Evolutionary conservation across 345 rosid genomes (phyloP).

Genomic region (Turnera subulata): DNA sequence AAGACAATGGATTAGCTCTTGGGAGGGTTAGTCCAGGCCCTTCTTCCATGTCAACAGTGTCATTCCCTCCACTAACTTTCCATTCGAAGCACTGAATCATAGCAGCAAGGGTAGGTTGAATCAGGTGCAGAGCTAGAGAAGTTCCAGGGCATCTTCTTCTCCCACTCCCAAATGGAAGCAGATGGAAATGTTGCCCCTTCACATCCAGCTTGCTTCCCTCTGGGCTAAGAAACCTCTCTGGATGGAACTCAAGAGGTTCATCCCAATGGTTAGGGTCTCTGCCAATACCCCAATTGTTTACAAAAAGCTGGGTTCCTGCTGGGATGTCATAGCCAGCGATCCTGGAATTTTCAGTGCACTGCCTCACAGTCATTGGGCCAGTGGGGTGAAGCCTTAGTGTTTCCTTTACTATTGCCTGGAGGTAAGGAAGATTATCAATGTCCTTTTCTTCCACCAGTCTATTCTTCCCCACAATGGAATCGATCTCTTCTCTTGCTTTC

Average conservation of each 20-base stretch:
- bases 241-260: conserved; percentile 50
- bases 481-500: conserved; percentile 57
- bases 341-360: conserved; percentile 37
- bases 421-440: conserved; percentile 52
- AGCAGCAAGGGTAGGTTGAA: conserved; percentile 38
- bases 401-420: conserved; percentile 58
- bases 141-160: conserved; percentile 68
- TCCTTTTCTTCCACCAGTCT: conserved; percentile 62
- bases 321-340: conserved; percentile 45
- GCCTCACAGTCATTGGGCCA: conserved; percentile 56
- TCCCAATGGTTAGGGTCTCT: conserved; percentile 60
- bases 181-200: conserved; percentile 46
- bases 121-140: conserved; percentile 41
- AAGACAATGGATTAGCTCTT: conserved; percentile 48
- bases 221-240: conserved; percentile 47
- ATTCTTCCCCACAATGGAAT: conserved; percentile 27
- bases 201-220: conserved; percentile 33
- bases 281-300: conserved; percentile 54
- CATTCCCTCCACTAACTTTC: conserved; percentile 32
- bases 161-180: conserved; percentile 62
- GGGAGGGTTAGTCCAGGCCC: conserved; percentile 48
- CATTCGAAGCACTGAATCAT: conserved; percentile 56
- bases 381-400: conserved; percentile 72
- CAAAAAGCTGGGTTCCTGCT: conserved; percentile 41
- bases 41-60: conserved; percentile 51